phyloP scores from a whole-genome alignment of 257 asterid species.

The Dorcoceras hygrometricum region DNA sequence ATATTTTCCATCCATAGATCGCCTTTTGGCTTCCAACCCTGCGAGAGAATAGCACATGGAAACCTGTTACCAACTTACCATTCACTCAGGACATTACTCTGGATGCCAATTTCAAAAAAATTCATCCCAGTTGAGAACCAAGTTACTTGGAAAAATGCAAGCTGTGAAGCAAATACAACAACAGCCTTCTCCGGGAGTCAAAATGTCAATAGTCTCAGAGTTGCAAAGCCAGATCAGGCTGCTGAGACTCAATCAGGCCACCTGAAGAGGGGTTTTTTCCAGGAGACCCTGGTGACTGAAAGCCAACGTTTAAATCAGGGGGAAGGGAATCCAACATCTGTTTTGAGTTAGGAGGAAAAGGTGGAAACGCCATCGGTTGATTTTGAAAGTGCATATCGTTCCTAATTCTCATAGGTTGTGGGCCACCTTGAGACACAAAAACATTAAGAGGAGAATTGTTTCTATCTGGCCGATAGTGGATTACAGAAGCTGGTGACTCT shows the following conservation, averaged over 20 bases:
- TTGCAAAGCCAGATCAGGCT: constrained; percentile 96
- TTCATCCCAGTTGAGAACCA: constrained; percentile 7
- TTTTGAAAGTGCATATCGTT: constrained; percentile 52
- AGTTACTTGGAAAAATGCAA: not conserved
- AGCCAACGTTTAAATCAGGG: constrained; percentile 85
- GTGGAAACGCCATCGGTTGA: constrained; percentile 57
- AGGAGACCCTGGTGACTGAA: constrained; percentile 86
- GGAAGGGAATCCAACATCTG: constrained; percentile 74
- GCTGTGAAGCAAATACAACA: not conserved
- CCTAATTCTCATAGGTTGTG: constrained; percentile 46
- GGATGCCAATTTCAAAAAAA: not conserved
- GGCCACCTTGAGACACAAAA: constrained; percentile 59
- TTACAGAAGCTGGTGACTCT: constrained; percentile 29
- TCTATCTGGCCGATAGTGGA: constrained; percentile 44
- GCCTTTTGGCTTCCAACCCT: not conserved
- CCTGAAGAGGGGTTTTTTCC: constrained; percentile 63
- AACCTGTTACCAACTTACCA: constrained; percentile 29
- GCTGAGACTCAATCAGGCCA: constrained; percentile 83
- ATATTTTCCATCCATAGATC: not conserved
- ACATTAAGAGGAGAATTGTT: constrained; percentile 39
- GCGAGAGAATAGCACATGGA: constrained; percentile 27
- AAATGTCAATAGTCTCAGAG: constrained; percentile 39
- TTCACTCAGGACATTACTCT: not conserved
- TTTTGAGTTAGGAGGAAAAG: constrained; percentile 46
- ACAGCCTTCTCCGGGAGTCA: not conserved